A percentile compares a stretch with the other conserved stretches of the same genome.
Evolutionary conservation across 345 rosid species (phyloP).

Genomic region (Noccaea caerulescens): DNA sequence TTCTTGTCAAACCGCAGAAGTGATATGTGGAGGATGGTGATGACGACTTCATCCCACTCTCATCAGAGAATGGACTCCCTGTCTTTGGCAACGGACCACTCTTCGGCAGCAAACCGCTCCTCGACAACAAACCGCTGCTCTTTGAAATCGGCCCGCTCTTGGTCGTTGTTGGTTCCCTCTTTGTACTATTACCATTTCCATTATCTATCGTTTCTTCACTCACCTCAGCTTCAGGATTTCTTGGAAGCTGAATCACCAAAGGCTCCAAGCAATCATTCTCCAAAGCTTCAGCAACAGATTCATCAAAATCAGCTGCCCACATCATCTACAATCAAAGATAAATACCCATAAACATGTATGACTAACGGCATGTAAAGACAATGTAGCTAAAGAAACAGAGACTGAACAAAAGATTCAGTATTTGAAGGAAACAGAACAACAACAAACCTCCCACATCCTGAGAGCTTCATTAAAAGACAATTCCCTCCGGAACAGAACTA

Average conservation of each 20-base stretch:
- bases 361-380: not conserved
- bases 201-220: slow-evolving; percentile 51
- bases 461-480: slow-evolving; percentile 81
- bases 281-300: slow-evolving; percentile 55
- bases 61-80: slow-evolving; percentile 48
- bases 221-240: slow-evolving; percentile 52
- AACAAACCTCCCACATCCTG: slow-evolving; percentile 93
- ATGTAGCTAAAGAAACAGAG: not conserved
- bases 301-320: slow-evolving; percentile 97
- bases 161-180: slow-evolving; percentile 32
- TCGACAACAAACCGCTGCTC: slow-evolving; percentile 50
- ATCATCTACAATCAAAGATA: slow-evolving; percentile 70
- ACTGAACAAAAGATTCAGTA: slow-evolving; percentile 12
- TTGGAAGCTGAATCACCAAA: slow-evolving; percentile 61
- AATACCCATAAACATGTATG: not conserved
- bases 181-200: slow-evolving; percentile 44
- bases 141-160: slow-evolving; percentile 46
- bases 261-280: slow-evolving; percentile 77
- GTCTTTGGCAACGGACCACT: slow-evolving; percentile 50
- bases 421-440: slow-evolving; percentile 13
- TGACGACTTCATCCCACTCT: slow-evolving; percentile 54
- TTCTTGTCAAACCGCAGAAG: slow-evolving; percentile 78
- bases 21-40: slow-evolving; percentile 53
- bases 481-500: slow-evolving; percentile 86
- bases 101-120: slow-evolving; percentile 46